These are phyloP conservation scores for Salvia hispanica DNA, from an alignment of 257 asterid species.

Conservation along the genomic window DNA sequence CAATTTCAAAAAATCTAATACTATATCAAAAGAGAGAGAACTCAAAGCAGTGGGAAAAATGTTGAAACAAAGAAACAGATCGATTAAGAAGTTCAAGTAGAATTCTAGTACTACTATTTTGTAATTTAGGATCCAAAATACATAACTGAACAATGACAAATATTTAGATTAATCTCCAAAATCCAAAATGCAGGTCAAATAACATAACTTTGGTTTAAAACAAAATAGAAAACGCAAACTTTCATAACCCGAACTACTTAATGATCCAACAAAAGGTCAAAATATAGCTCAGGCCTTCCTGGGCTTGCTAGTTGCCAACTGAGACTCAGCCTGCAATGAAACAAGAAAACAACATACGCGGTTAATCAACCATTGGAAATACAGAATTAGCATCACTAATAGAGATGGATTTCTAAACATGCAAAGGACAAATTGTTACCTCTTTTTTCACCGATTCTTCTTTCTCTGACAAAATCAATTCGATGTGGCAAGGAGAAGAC, in stretches of 20 bases:
- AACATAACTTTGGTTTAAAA: slow-evolving; percentile 6
- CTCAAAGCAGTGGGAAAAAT: no score
- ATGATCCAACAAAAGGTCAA: not conserved
- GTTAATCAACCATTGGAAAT: no score
- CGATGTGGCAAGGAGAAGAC: slow-evolving; percentile 81
- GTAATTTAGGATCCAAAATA: not conserved
- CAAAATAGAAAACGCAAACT: slow-evolving; percentile 15
- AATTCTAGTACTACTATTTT: not conserved
- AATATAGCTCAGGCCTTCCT: slow-evolving; percentile 37
- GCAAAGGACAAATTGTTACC: slow-evolving; percentile 31
- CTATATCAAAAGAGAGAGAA: no score
- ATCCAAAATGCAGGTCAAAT: slow-evolving; percentile 2
- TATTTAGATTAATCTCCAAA: slow-evolving; percentile 16
- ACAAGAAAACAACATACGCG: not conserved
- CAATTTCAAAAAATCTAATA: no score
- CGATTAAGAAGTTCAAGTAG: not conserved
- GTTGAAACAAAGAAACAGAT: no score
- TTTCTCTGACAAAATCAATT: slow-evolving; percentile 63
- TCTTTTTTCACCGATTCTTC: slow-evolving; percentile 74
- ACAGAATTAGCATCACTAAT: no score
- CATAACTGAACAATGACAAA: slow-evolving; percentile 4
- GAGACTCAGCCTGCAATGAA: slow-evolving; percentile 41
- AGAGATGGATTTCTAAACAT: not conserved
- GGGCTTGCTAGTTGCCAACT: slow-evolving; percentile 41
- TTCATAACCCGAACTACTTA: slow-evolving; percentile 32